Conservation (phyloP, 2,329 filamentous ascomycete genomes). For the Fusarium liriodendri region DNA sequence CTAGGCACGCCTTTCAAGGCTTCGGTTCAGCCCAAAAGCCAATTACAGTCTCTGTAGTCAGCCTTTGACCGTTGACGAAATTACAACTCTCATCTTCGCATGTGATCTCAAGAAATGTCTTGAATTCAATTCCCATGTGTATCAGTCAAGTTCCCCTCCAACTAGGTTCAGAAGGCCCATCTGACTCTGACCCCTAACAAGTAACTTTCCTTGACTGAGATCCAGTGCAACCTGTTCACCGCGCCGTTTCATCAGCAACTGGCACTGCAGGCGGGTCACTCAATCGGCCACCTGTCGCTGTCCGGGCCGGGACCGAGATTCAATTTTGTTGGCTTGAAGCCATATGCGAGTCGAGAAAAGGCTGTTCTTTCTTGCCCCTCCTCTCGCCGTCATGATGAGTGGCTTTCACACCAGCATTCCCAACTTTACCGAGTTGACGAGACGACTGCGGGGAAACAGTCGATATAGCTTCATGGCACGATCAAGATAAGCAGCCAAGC, state of each 20-base stretch:
- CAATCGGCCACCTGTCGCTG: constrained; percentile 9
- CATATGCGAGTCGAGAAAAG: constrained; percentile 4
- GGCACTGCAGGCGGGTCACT: constrained; percentile 8
- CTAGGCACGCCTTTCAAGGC: constrained; percentile 26
- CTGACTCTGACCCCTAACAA: constrained; percentile 1
- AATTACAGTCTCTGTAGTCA: constrained; percentile 12
- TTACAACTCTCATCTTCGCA: constrained; percentile 17
- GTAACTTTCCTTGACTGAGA: constrained; percentile 27
- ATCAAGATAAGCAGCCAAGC: not conserved
- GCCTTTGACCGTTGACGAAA: constrained; percentile 1
- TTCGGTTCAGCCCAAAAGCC: constrained; percentile 11
- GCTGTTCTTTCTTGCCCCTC: not conserved
- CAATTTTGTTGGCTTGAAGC: constrained; percentile 2
- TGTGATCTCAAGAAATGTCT: constrained; percentile 25
- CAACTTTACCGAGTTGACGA: not conserved
- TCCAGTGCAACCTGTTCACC: constrained; percentile 27
- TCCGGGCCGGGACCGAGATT: constrained; percentile 11
- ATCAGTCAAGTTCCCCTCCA: constrained; percentile 25
- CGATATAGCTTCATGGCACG: constrained; percentile 9
- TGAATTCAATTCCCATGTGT: not conserved
- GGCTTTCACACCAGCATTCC: constrained; percentile 15
- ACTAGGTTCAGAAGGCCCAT: constrained; percentile 6
- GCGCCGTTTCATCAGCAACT: constrained; percentile 18
- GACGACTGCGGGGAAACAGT: not conserved
- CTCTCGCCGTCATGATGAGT: constrained; percentile 4